Conservation (phyloP, 2,329 filamentous ascomycete species). For the Colletotrichum orbiculare region DNA sequence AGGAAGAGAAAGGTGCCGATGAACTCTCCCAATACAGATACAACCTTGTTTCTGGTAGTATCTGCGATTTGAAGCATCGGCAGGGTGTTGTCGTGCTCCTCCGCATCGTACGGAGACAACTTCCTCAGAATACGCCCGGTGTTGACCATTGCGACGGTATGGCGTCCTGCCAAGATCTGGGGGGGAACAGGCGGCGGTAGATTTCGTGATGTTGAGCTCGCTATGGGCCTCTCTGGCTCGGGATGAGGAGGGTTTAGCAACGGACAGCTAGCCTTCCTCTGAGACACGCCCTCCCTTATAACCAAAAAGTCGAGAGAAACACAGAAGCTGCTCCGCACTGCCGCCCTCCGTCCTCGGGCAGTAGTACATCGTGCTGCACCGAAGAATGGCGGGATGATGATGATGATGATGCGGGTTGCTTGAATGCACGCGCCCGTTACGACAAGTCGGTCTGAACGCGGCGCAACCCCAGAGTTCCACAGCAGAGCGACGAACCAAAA, state of each 20-base stretch:
- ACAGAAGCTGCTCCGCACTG: too few relatives aligned
- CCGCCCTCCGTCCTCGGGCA: neutral
- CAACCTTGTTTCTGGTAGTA: conserved; percentile 47
- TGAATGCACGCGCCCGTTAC: neutral
- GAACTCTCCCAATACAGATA: conserved; percentile 61
- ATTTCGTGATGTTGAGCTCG: neutral
- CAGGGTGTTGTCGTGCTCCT: conserved; percentile 6
- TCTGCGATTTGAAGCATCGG: conserved; percentile 31
- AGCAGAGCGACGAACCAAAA: neutral
- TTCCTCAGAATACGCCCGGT: neutral
- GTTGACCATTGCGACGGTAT: neutral
- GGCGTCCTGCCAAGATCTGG: neutral
- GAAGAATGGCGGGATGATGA: neutral
- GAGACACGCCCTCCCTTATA: neutral
- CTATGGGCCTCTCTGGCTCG: neutral
- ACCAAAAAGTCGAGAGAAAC: neutral
- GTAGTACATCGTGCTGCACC: neutral
- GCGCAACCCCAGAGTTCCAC: neutral
- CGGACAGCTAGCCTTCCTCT: neutral
- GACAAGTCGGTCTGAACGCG: conserved; percentile 6
- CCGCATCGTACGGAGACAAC: neutral
- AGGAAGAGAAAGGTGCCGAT: conserved; percentile 66
- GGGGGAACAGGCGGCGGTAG: neutral
- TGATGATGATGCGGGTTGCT: neutral
- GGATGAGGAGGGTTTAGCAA: neutral